Evolutionary conservation across 129 eudicot species (phyloP).

Genomic region (Saussurea involucrata): DNA sequence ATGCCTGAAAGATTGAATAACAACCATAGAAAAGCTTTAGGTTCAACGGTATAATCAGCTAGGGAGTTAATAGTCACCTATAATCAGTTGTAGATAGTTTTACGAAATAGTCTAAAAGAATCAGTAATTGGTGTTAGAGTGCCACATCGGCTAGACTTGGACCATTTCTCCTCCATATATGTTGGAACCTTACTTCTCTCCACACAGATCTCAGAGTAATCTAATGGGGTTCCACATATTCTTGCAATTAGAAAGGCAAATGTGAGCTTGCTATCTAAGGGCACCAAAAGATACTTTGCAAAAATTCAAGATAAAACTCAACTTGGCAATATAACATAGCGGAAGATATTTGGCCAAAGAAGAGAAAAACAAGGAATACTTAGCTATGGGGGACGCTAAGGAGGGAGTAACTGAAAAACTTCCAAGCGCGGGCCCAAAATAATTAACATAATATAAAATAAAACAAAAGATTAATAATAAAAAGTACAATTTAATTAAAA

Average conservation of each 20-base stretch:
- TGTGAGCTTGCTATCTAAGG: background rate
- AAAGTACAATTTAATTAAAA: background rate
- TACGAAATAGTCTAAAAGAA: background rate
- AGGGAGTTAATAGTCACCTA: too few species aligned
- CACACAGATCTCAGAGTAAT: background rate
- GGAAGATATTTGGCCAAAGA: background rate
- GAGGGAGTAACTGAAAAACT: background rate
- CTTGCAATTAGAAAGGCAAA: background rate
- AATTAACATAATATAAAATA: background rate
- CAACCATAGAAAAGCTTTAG: background rate
- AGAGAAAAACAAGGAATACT: too few species aligned
- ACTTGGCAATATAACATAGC: background rate
- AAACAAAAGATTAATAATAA: background rate
- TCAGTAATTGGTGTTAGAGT: background rate
- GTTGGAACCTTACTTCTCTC: background rate
- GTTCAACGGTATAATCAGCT: background rate
- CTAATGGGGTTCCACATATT: background rate
- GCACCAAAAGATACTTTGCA: background rate
- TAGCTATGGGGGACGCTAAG: too few species aligned
- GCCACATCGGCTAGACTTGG: background rate
- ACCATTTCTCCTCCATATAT: background rate
- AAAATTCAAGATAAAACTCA: background rate
- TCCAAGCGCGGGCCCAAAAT: background rate
- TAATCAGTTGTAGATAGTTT: background rate
- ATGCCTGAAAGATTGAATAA: slow-evolving; percentile 5